Percentiles rank a stretch among this genome's conserved stretches.
These are phyloP conservation scores for Ostreobium quekettii DNA, from an alignment of 139 green algal genomes.

Conservation along the genomic window DNA sequence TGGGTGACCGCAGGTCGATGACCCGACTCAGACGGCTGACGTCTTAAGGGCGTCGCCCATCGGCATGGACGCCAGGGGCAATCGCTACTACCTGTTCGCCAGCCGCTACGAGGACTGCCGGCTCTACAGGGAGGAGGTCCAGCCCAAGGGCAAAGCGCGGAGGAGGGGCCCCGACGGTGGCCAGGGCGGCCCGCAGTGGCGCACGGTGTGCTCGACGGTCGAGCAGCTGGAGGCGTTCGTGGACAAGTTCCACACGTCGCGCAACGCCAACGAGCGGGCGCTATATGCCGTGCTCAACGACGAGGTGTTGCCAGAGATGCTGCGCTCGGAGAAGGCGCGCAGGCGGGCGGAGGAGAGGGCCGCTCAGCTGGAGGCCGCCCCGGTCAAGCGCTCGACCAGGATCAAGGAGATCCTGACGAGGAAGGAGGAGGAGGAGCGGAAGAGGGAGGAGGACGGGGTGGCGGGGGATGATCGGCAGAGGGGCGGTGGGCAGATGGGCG, in stretches of 20 bases:
- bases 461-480: conserved; percentile 5
- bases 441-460: conserved; percentile 20
- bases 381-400: conserved; percentile 36
- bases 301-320: conserved; percentile 35
- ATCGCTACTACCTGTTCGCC: conserved; percentile 34
- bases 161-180: neutral
- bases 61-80: conserved; percentile 27
- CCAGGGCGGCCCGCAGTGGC: conserved; percentile 21
- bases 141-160: conserved; percentile 11
- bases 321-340: conserved; percentile 23
- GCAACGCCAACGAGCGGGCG: conserved; percentile 23
- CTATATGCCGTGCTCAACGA: conserved; percentile 23
- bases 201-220: conserved; percentile 33
- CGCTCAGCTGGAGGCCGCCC: conserved; percentile 25
- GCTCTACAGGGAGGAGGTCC: conserved; percentile 28
- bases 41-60: conserved; percentile 26
- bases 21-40: conserved; percentile 18
- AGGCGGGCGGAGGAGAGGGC: conserved; percentile 26
- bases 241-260: conserved; percentile 20
- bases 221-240: conserved; percentile 33
- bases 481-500: neutral
- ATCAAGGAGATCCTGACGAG: conserved; percentile 27
- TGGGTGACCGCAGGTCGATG: conserved; percentile 20
- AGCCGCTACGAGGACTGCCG: conserved; percentile 34
- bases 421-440: conserved; percentile 39